Conservation (phyloP, 345 rosid species). For the Dipteronia dyeriana region DNA sequence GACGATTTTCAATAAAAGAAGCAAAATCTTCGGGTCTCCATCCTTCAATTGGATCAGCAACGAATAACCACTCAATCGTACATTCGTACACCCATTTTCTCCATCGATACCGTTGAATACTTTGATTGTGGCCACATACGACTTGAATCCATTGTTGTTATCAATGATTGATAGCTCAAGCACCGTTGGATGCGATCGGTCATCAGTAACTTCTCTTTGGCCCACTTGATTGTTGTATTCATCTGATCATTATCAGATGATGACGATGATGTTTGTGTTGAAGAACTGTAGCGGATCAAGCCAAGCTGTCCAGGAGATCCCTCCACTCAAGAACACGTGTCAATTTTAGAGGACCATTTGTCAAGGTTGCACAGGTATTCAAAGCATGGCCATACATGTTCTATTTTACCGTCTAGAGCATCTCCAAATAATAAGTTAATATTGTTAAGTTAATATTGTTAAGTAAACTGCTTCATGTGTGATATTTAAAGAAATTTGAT, state of each 20-base stretch:
- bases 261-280: constrained; percentile 13
- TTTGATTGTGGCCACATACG: constrained; percentile 46
- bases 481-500: no score
- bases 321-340: constrained; percentile 42
- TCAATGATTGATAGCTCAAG: constrained; percentile 59
- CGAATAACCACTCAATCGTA: constrained; percentile 65
- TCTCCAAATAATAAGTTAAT: no score
- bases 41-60: constrained; percentile 55
- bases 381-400: constrained; percentile 52
- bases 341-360: constrained; percentile 47
- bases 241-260: background rate
- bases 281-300: constrained; percentile 50
- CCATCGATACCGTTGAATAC: constrained; percentile 26
- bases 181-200: constrained; percentile 43
- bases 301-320: constrained; percentile 60
- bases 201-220: constrained; percentile 49
- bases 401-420: constrained; percentile 43
- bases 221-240: constrained; percentile 35
- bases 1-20: constrained; percentile 30
- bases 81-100: constrained; percentile 39
- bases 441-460: no score
- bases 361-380: constrained; percentile 69
- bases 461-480: no score
- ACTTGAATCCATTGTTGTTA: constrained; percentile 50
- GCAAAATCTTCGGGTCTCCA: constrained; percentile 46